phyloP scores from a whole-genome alignment of 306 rosid species.

The Spatholobus suberectus region DNA sequence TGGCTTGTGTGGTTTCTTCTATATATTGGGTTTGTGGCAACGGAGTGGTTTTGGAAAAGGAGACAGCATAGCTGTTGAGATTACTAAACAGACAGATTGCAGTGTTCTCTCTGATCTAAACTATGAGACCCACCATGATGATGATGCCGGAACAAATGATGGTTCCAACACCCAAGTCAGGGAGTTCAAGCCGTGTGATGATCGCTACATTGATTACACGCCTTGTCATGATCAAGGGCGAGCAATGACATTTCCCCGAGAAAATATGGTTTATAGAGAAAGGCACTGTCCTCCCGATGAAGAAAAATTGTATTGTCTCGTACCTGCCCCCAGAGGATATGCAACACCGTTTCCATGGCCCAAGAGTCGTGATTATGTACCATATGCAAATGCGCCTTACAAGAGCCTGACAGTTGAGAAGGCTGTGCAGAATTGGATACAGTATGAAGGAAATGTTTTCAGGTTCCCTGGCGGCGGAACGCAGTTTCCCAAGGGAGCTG shows the following conservation, averaged over 20 bases:
- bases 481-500: slow-evolving; percentile 87
- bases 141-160: slow-evolving; percentile 48
- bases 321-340: slow-evolving; percentile 83
- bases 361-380: slow-evolving; percentile 80
- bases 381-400: slow-evolving; percentile 81
- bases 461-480: slow-evolving; percentile 93
- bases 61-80: slow-evolving; percentile 77
- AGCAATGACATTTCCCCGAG: slow-evolving; percentile 79
- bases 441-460: slow-evolving; percentile 82
- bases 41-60: slow-evolving; percentile 92
- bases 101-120: slow-evolving; percentile 68
- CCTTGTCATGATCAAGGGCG: slow-evolving; percentile 81
- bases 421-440: slow-evolving; percentile 93
- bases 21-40: slow-evolving; percentile 84
- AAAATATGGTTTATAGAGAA: slow-evolving; percentile 79
- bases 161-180: slow-evolving; percentile 44
- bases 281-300: slow-evolving; percentile 79
- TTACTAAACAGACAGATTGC: slow-evolving; percentile 77
- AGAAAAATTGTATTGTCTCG: slow-evolving; percentile 75
- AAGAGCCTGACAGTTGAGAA: slow-evolving; percentile 84
- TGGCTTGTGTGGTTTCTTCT: slow-evolving; percentile 83
- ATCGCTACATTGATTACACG: slow-evolving; percentile 65
- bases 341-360: slow-evolving; percentile 86
- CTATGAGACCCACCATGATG: slow-evolving; percentile 74
- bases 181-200: slow-evolving; percentile 62